Evolutionary conservation across 148 eudicot species (phyloP).

Genomic region (Rhododendron kiyosumense): DNA sequence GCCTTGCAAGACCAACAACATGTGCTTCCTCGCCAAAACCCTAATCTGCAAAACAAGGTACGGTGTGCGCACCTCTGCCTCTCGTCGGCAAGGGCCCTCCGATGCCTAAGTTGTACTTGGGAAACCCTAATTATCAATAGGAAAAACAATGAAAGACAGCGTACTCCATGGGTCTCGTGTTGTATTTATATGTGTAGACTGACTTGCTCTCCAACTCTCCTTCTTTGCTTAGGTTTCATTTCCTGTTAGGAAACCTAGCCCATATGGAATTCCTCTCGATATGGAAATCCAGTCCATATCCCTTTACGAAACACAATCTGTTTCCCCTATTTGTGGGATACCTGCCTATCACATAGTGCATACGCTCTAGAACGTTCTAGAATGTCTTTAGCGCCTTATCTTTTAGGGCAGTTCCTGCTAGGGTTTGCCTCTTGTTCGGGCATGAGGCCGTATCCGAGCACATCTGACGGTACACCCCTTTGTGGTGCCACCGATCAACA

Average conservation of each 20-base stretch:
- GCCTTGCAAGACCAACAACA: too few species aligned
- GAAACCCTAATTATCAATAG: too few species aligned
- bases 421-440: not conserved
- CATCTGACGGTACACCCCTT: not conserved
- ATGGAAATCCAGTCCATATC: not conserved
- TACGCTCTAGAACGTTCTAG: not conserved
- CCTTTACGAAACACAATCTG: not conserved
- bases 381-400: not conserved
- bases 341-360: not conserved
- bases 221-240: not conserved
- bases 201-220: not conserved
- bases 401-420: not conserved
- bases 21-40: too few species aligned
- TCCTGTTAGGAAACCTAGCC: not conserved
- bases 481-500: not conserved
- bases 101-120: too few species aligned
- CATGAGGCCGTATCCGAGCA: not conserved
- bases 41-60: too few species aligned
- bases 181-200: too few species aligned
- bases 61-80: too few species aligned
- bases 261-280: not conserved
- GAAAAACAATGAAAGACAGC: too few species aligned
- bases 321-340: not conserved
- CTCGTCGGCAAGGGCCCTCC: too few species aligned
- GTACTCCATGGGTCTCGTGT: too few species aligned